Evolutionary conservation across 1,284 basidiomycete genomes (phyloP).

Genomic region (Meira miltonrushii): DNA sequence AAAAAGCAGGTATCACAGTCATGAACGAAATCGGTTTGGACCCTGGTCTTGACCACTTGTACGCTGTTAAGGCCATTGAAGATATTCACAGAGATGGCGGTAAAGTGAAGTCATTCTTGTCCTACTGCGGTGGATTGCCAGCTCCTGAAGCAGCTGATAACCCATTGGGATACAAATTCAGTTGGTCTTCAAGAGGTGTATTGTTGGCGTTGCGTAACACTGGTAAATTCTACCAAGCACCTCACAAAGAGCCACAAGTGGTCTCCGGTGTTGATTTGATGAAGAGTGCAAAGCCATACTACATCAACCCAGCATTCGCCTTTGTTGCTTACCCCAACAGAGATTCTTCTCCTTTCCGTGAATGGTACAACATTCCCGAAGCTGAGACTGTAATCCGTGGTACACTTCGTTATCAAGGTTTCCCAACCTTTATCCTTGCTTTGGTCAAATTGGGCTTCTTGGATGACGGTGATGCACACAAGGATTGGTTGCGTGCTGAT

Average conservation of each 20-base stretch:
- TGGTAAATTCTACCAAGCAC: constrained; percentile 63
- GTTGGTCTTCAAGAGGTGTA: constrained; percentile 94
- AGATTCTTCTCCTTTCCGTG: constrained; percentile 80
- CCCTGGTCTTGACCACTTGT: constrained; percentile 93
- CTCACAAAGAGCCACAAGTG: constrained; percentile 33
- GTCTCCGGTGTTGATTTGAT: constrained; percentile 48
- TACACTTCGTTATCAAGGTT: constrained; percentile 92
- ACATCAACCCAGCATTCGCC: constrained; percentile 88
- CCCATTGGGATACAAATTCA: constrained; percentile 98
- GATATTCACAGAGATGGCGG: constrained; percentile 91
- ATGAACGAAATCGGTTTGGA: constrained; percentile 98
- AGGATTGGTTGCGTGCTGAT: constrained; percentile 62
- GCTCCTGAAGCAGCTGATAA: constrained; percentile 85
- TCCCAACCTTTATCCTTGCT: constrained; percentile 91
- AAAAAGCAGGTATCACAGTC: constrained; percentile 85
- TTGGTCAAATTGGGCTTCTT: constrained; percentile 86
- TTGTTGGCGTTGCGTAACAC: constrained; percentile 89
- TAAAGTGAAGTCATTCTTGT: constrained; percentile 82
- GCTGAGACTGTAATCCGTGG: constrained; percentile 87
- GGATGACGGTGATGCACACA: constrained; percentile 61
- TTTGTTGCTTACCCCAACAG: constrained; percentile 98
- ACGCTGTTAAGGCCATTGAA: constrained; percentile 92
- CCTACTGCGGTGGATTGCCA: constrained; percentile 93
- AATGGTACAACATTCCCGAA: constrained; percentile 84
- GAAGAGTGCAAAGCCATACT: constrained; percentile 75